Evolutionary conservation across 2,329 filamentous ascomycete species (phyloP).

Genomic region (Ophiostoma perfectum): DNA sequence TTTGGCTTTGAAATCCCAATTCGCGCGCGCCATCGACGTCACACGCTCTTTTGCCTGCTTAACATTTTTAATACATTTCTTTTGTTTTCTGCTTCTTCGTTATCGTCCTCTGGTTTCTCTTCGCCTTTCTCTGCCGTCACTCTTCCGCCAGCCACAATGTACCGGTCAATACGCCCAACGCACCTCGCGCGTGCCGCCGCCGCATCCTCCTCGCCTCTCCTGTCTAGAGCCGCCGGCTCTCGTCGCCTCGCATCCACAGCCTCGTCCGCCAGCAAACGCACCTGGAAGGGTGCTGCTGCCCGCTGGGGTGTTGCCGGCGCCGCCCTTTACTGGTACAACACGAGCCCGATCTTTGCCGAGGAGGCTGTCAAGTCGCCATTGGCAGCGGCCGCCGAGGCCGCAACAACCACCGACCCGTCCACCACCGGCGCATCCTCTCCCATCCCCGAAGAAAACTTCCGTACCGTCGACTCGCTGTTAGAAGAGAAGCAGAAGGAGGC

Average conservation of each 20-base stretch:
- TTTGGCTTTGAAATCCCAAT: conserved; percentile 6
- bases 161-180: conserved; percentile 47
- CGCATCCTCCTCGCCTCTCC: conserved; percentile 28
- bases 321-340: conserved; percentile 91
- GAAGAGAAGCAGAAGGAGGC: conserved; percentile 52
- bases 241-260: conserved; percentile 47
- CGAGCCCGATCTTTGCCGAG: conserved; percentile 79
- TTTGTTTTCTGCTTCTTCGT: conserved; percentile 13
- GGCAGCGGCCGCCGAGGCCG: conserved; percentile 31
- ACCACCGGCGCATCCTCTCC: conserved; percentile 12
- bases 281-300: conserved; percentile 71
- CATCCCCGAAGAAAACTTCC: conserved; percentile 44
- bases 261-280: conserved; percentile 61
- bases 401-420: conserved; percentile 4
- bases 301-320: conserved; percentile 72
- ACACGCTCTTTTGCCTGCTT: neutral
- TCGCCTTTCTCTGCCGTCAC: conserved; percentile 10
- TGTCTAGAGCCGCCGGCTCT: conserved; percentile 37
- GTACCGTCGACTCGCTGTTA: conserved; percentile 62
- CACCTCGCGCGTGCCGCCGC: conserved; percentile 37
- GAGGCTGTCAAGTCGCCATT: conserved; percentile 52
- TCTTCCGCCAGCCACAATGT: conserved; percentile 38
- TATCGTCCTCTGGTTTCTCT: neutral
- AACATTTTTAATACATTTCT: neutral
- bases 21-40: neutral